These are phyloP conservation scores for Fraxinus platypoda DNA, from an alignment of 305 asterid species.

Conservation along the genomic window DNA sequence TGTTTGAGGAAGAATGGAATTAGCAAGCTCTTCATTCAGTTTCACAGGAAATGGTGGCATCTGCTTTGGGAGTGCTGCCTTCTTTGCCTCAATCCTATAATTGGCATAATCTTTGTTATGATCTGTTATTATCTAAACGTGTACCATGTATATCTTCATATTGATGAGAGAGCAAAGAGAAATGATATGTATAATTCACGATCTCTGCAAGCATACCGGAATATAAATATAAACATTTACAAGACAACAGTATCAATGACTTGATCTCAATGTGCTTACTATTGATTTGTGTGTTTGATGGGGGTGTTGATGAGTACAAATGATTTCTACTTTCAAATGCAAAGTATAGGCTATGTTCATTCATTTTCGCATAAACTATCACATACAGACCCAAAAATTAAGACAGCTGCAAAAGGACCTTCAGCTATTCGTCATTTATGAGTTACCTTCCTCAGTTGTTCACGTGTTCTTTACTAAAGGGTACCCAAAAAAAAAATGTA, in stretches of 20 bases:
- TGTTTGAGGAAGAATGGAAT: constrained; percentile 25
- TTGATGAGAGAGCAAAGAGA: not conserved
- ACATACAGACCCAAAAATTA: not conserved
- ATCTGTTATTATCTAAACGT: not conserved
- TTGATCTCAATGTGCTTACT: not conserved
- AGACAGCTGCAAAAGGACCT: not conserved
- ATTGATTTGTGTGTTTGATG: not conserved
- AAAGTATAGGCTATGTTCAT: not conserved
- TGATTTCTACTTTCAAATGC: not conserved
- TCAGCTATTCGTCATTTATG: not conserved
- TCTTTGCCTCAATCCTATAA: not conserved
- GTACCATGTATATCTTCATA: not conserved
- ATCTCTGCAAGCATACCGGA: not conserved
- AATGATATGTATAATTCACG: not conserved
- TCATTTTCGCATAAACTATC: not conserved
- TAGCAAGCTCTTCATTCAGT: constrained; percentile 34
- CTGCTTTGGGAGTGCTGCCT: constrained; percentile 26
- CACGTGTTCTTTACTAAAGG: not conserved
- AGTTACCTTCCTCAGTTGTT: not conserved
- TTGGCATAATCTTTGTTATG: not conserved
- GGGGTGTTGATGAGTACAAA: not conserved
- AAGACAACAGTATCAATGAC: not conserved
- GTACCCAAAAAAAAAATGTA: not conserved
- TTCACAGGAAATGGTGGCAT: constrained; percentile 43
- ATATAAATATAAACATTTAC: not conserved